Evolutionary conservation across 768 basidiomycete species (phyloP).

Genomic region (Suillus discolor): DNA sequence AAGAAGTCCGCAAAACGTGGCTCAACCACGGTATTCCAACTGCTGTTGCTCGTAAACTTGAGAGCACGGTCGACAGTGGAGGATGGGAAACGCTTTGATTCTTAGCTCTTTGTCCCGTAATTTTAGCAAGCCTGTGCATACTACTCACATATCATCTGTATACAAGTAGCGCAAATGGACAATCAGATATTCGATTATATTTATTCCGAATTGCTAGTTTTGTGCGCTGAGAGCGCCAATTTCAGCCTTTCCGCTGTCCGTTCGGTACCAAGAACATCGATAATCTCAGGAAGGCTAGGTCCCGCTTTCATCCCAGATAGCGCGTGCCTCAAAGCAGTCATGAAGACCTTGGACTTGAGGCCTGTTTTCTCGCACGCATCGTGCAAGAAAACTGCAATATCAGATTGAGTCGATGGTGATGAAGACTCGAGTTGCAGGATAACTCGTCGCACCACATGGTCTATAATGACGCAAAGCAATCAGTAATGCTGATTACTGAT

Average conservation of each 20-base stretch:
- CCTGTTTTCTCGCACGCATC: conserved; percentile 42
- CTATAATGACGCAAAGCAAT: conserved; percentile 6
- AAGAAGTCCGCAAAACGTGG: conserved; percentile 92
- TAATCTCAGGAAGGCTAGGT: conserved; percentile 43
- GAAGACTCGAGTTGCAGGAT: conserved; percentile 5
- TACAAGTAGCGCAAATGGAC: neutral
- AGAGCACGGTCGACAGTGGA: conserved; percentile 85
- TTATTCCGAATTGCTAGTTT: neutral
- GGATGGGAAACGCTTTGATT: conserved; percentile 85
- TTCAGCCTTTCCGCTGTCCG: conserved; percentile 23
- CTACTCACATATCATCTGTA: conserved; percentile 2
- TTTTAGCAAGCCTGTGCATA: neutral
- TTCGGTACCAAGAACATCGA: conserved; percentile 39
- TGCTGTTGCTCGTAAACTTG: conserved; percentile 84
- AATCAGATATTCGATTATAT: neutral
- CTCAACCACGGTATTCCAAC: conserved; percentile 89
- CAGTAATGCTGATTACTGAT: conserved; percentile 2
- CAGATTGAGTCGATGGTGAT: conserved; percentile 11
- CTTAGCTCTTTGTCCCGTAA: neutral
- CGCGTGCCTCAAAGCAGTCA: conserved; percentile 76
- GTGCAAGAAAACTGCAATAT: conserved; percentile 43
- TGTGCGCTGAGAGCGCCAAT: conserved; percentile 8
- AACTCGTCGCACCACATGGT: conserved; percentile 6
- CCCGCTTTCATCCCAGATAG: conserved; percentile 77
- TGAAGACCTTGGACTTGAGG: conserved; percentile 54